Percentiles rank a stretch among this genome's conserved stretches.
Evolutionary conservation across 148 eudicot species (phyloP).

Genomic region (Oxyria digyna): DNA sequence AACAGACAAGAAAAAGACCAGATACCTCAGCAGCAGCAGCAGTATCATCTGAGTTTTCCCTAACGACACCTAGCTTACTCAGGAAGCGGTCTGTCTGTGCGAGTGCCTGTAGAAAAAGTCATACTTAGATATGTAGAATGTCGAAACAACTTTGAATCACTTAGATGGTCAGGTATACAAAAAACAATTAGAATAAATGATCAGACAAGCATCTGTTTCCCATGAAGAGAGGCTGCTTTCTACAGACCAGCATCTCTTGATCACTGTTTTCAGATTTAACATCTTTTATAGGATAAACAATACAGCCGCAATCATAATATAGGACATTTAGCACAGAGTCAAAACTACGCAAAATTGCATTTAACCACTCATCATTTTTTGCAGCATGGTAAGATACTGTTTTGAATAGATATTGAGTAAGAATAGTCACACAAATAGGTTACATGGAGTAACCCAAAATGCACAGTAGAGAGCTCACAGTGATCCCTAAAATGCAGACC

Average conservation of each 20-base stretch:
- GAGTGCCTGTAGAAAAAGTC: conserved; percentile 28
- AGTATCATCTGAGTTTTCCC: conserved; percentile 38
- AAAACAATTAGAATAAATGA: not conserved
- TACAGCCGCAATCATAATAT: not conserved
- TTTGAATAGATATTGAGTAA: no score
- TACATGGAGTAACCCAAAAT: no score
- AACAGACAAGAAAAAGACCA: not conserved
- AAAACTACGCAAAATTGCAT: not conserved
- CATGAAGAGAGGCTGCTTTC: not conserved
- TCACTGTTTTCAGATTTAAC: not conserved
- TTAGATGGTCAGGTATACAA: not conserved
- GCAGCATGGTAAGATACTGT: no score
- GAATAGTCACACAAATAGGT: no score
- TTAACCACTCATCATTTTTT: not conserved
- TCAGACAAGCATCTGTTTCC: not conserved
- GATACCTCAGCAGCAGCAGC: conserved; percentile 51
- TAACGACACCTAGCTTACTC: conserved; percentile 30
- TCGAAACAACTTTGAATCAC: not conserved
- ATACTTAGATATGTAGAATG: not conserved
- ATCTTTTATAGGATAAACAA: not conserved
- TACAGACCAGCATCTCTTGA: not conserved
- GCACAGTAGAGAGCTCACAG: no score
- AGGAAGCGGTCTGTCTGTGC: conserved; percentile 40
- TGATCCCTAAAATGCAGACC: no score
- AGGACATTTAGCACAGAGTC: not conserved